These are phyloP conservation scores for Corynespora cassiicola DNA, from an alignment of 2,329 filamentous ascomycete genomes.

Conservation along the genomic window DNA sequence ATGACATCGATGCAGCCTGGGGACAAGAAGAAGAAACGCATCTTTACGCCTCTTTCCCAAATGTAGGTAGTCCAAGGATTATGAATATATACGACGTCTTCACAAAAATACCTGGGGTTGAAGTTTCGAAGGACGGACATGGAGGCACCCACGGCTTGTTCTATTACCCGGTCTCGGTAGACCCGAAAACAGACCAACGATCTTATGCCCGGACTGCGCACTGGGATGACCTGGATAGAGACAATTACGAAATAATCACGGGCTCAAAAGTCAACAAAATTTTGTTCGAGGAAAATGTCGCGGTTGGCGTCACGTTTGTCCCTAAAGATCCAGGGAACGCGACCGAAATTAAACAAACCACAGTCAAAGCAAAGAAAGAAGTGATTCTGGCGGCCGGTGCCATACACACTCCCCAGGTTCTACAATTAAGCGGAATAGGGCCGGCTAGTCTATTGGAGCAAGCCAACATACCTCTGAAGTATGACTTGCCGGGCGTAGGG, in stretches of 20 bases:
- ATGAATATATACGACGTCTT: conserved; percentile 5
- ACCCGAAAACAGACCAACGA: conserved; percentile 2
- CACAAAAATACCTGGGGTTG: conserved; percentile 4
- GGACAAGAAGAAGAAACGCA: too few relatives aligned
- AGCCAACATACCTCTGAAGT: conserved; percentile 24
- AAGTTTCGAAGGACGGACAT: conserved; percentile 6
- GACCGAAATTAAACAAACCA: not conserved
- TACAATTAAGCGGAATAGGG: conserved; percentile 27
- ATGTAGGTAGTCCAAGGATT: not conserved
- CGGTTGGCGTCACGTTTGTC: too few relatives aligned
- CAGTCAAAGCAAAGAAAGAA: conserved; percentile 15
- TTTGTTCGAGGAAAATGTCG: conserved; percentile 1
- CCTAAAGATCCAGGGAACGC: not conserved
- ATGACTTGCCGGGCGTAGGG: conserved; percentile 31
- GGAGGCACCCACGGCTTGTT: conserved; percentile 5
- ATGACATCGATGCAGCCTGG: too few relatives aligned
- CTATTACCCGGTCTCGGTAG: conserved; percentile 4
- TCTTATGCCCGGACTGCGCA: conserved; percentile 17
- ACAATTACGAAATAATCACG: conserved; percentile 16
- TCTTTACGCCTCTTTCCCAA: not conserved
- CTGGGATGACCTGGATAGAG: conserved; percentile 10
- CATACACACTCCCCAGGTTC: conserved; percentile 20
- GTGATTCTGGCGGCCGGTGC: conserved; percentile 24
- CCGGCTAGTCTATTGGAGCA: conserved; percentile 20
- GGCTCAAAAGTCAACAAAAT: conserved; percentile 9